Percentiles rank a stretch among this genome's conserved stretches.
Evolutionary conservation across 306 rosid genomes (phyloP).

Genomic region (Purshia tridentata): DNA sequence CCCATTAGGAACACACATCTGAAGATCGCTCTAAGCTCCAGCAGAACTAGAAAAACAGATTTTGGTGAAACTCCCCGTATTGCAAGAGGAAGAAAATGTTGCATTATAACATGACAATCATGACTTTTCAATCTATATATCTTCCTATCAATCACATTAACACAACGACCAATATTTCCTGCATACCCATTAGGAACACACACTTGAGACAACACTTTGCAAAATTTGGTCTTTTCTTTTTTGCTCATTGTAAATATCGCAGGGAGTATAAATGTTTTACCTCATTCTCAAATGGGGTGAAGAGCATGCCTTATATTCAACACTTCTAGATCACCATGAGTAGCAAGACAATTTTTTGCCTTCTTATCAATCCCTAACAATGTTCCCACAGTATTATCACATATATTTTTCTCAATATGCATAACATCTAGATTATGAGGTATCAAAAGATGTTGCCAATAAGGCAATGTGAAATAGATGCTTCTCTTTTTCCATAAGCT

Average conservation of each 20-base stretch:
- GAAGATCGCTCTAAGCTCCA: neutral
- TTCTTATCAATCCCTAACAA: neutral
- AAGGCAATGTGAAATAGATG: no score
- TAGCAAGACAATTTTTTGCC: neutral
- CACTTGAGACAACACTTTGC: neutral
- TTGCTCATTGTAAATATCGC: neutral
- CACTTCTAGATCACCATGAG: neutral
- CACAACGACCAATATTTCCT: neutral
- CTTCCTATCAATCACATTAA: neutral
- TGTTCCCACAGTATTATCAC: no score
- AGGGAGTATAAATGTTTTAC: neutral
- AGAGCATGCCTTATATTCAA: neutral
- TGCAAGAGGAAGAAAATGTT: neutral
- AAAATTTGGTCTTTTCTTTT: no score
- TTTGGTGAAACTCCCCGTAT: neutral
- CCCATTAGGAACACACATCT: neutral
- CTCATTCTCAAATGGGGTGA: neutral
- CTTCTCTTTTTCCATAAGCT: no score
- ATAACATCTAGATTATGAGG: no score
- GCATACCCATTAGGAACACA: neutral
- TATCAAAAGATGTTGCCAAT: no score
- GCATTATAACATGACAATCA: neutral
- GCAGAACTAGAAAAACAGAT: neutral
- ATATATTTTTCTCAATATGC: no score
- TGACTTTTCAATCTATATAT: neutral